Percentiles rank a stretch among this genome's conserved stretches.
Conservation (phyloP, 1,139 yeast species). For the Chernovozyma aurita region DNA sequence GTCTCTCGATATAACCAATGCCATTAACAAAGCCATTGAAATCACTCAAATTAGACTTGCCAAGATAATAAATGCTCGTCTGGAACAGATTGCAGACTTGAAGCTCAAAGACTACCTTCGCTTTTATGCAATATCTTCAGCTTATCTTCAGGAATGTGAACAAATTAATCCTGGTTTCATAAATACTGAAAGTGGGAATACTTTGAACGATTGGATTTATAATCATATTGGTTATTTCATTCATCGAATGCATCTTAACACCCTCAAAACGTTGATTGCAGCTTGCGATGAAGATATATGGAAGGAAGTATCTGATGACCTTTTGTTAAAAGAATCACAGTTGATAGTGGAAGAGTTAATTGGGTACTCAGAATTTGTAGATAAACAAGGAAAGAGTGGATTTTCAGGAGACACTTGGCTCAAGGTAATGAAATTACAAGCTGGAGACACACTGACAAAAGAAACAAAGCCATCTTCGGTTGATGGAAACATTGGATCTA, state of each 20-base stretch:
- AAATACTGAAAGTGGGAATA: constrained; percentile 44
- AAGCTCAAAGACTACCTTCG: constrained; percentile 54
- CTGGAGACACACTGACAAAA: constrained; percentile 8
- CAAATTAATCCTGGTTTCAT: constrained; percentile 70
- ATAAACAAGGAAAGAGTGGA: constrained; percentile 23
- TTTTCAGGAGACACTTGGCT: constrained; percentile 46
- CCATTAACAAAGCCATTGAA: constrained; percentile 64
- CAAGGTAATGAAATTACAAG: constrained; percentile 27
- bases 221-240: constrained; percentile 63
- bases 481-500: constrained; percentile 14
- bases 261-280: constrained; percentile 39
- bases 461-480: constrained; percentile 1
- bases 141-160: constrained; percentile 82
- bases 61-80: constrained; percentile 72
- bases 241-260: constrained; percentile 51
- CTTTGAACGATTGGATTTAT: constrained; percentile 62
- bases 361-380: constrained; percentile 46
- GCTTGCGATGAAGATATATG: constrained; percentile 70
- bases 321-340: constrained; percentile 46
- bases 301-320: constrained; percentile 52
- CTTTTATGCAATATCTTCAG: constrained; percentile 61
- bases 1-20: constrained; percentile 60
- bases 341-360: constrained; percentile 49
- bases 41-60: constrained; percentile 74
- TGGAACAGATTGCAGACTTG: constrained; percentile 62